Conservation (phyloP, 108 stramenopile species). For the Licmophora abbreviata region DNA sequence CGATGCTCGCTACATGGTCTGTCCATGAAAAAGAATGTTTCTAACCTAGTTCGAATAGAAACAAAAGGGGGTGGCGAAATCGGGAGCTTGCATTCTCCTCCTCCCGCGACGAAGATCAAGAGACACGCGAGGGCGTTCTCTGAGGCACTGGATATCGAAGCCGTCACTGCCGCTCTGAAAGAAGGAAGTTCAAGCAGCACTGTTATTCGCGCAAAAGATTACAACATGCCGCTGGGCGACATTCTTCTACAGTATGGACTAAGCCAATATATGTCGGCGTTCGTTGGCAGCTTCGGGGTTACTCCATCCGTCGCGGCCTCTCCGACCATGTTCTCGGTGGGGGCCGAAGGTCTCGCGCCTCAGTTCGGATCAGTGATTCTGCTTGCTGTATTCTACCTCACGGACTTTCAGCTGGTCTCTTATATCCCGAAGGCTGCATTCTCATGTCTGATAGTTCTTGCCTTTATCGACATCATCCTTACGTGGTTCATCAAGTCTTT, state of each 20-base stretch:
- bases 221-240: constrained; percentile 13
- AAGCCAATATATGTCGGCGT: constrained; percentile 23
- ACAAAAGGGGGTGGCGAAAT: not conserved
- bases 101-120: not conserved
- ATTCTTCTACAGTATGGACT: constrained; percentile 25
- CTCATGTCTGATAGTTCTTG: constrained; percentile 55
- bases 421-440: constrained; percentile 69
- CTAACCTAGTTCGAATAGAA: constrained; percentile 20
- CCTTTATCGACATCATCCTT: constrained; percentile 37
- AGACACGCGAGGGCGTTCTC: not conserved
- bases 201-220: constrained; percentile 15
- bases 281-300: constrained; percentile 31
- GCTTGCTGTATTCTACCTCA: constrained; percentile 41
- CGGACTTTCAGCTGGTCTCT: constrained; percentile 43
- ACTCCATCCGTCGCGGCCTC: constrained; percentile 37
- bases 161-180: not conserved
- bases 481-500: constrained; percentile 50
- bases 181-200: no score
- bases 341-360: constrained; percentile 32
- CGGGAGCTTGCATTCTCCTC: no score
- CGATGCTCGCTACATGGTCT: constrained; percentile 61
- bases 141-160: not conserved
- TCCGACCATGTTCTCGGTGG: constrained; percentile 50
- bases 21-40: constrained; percentile 46
- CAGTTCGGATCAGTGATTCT: constrained; percentile 40